phyloP scores from a whole-genome alignment of 441 rosid species.

The Bocquillonia castaneifolia region DNA sequence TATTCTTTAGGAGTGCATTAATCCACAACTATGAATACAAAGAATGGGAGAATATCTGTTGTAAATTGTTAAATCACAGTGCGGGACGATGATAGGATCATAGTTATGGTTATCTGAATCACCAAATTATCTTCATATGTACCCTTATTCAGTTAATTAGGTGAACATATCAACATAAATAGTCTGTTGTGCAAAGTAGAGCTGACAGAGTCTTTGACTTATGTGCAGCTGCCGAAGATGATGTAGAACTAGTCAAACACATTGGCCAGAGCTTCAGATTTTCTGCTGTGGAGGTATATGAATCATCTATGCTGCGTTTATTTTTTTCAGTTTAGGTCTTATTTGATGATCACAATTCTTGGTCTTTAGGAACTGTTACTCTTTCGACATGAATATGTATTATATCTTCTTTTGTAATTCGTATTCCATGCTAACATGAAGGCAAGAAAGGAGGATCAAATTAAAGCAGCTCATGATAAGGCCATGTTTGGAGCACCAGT shows the following conservation, averaged over 20 bases:
- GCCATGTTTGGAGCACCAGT: constrained; percentile 85
- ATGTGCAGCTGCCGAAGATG: constrained; percentile 73
- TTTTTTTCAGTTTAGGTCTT: neutral
- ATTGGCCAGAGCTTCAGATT: constrained; percentile 84
- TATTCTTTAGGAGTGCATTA: neutral
- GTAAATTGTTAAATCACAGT: neutral
- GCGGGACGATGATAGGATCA: constrained; percentile 1
- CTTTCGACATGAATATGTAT: neutral
- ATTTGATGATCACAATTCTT: constrained; percentile 5
- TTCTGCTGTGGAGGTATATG: constrained; percentile 66
- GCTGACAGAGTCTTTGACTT: constrained; percentile 11
- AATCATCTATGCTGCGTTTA: neutral
- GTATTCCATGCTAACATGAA: constrained; percentile 24
- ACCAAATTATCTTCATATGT: too few species aligned
- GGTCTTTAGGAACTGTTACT: neutral
- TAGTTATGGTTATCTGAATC: too few species aligned
- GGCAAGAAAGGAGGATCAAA: constrained; percentile 67
- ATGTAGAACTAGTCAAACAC: constrained; percentile 66
- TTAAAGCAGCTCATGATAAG: constrained; percentile 77
- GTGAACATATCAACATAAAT: neutral
- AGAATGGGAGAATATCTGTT: neutral
- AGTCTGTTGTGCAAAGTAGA: constrained; percentile 7
- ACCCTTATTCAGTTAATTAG: neutral
- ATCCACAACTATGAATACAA: neutral
- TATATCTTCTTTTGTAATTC: neutral